Base-by-base conservation (phyloP, 2,329 filamentous ascomycete species). In the Penicillium sp. region DNA sequence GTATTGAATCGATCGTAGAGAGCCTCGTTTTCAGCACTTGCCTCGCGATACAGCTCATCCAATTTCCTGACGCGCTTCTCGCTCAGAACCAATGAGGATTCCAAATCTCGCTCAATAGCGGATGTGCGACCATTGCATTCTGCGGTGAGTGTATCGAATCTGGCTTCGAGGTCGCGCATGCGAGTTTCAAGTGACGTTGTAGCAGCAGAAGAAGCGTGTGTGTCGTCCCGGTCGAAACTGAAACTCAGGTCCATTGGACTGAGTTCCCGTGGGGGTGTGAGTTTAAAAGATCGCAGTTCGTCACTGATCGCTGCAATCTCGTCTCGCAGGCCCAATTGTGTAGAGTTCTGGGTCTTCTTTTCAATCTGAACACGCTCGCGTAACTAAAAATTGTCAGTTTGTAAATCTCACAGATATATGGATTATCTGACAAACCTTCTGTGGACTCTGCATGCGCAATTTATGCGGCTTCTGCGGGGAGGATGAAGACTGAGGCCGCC, bases 1-100 rank as follows among this genome's bases (percentile, higher is more conserved):
- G 86, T 84, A 66, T 97, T 96, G 78, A 97, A 96, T 56, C 87
- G 88, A 61, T 93, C 89, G 72, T 97, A 97, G 51, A 97, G 79
- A 29, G 93, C 83, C 75, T 97, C 92, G 65, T 97, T 97, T 77
- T 97, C 93, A 0, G 90, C 89, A 64, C 87, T 91, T 14, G 87
- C 84, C 67, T 96, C 91, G 60, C 90, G 89, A 76, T 95, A 96
- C 48, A 96, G 78, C 73, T 95, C 89, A 69, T 97, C 92, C 49
- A 97, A 84, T 39, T 88, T 88, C 64, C 87, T 88, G 55, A 88
- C 87, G 64, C 94, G 92, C 55, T 82, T 83, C 70, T 97, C 92
- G 13, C 84, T 86, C 1, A 90, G 85, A 64, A 84, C 81, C 13
- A 96, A 79, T 1, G 86, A 87, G 18, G 79, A 84, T 40, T 90